Base-by-base conservation (phyloP, 2,329 filamentous ascomycete genomes). In the Pseudomassariella vexata region DNA sequence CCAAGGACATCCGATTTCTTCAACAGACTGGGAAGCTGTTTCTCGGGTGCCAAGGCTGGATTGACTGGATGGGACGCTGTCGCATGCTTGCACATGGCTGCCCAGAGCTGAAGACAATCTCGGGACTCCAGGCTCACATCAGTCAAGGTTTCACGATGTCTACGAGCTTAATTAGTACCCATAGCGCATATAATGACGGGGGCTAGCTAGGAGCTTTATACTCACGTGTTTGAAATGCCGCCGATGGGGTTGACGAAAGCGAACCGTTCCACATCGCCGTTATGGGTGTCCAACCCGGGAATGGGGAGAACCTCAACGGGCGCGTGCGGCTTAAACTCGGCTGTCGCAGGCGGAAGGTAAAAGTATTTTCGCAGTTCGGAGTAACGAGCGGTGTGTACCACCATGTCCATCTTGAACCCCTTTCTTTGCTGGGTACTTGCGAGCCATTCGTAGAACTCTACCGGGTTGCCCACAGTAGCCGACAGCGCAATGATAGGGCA, bases 341-440 rank as follows among this genome's bases (percentile, higher is more conserved):
- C 69, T 2, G 45, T 35, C 23, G 56, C 48, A 0, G 67, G 68
- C 3, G 77, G 68, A 0, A 63, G 53, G 51, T 84, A 87, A 21
- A 77, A 55, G 44, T 84, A 88, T 46, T 87, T 87, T n/a, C 83
- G 68, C 2, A 90, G 60, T 49, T 90, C 84, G 0, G 82, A 88
- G 55, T 88, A 89, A 28, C 85, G 68, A 21, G 79, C 70, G 2
- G 63, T 62, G 46, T 89, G 82, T 25, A 78, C 63, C 9, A 89
- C 73, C 69, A 83, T 84, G 15, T 70, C 73, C 10, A 89, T 50
- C 1, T 81, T 66, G 24, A 72, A 69, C 0, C 80, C 79, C 36
- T 78, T 78, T 2, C 68, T 65, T 35, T 66, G 68, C 45, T 88
- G 81, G 0, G 81, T 78, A 3, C 66, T 66, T 1, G 62, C 61